phyloP scores from a whole-genome alignment of 1,284 basidiomycete genomes.

The Irpex sp. region DNA sequence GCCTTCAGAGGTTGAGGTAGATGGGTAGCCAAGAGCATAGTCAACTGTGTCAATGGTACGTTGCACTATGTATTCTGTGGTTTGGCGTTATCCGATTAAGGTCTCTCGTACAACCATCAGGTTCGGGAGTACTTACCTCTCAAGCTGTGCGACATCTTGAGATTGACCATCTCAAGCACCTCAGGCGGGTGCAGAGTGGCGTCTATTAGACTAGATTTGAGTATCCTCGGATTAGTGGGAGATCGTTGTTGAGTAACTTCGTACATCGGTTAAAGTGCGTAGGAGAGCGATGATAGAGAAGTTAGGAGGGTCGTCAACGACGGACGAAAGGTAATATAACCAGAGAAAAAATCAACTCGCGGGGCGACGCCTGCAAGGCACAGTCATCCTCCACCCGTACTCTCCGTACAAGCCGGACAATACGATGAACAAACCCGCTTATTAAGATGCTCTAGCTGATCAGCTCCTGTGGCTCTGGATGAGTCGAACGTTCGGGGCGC shows the following conservation, averaged over 20 bases:
- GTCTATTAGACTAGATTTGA: conserved; percentile 62
- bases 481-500: not conserved
- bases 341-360: too few species aligned
- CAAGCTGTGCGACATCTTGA: conserved; percentile 54
- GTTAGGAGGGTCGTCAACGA: not conserved
- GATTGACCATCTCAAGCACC: conserved; percentile 58
- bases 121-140: conserved; percentile 47
- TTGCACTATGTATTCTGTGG: conserved; percentile 63
- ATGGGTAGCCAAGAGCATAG: conserved; percentile 61
- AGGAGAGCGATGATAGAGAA: not conserved
- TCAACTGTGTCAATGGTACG: conserved; percentile 66
- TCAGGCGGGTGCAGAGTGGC: conserved; percentile 57
- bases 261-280: not conserved
- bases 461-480: not conserved
- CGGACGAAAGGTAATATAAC: too few species aligned
- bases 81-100: not conserved
- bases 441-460: not conserved
- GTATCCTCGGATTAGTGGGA: conserved; percentile 29
- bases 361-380: too few species aligned
- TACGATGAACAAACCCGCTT: not conserved
- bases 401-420: not conserved
- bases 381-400: too few species aligned
- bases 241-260: not conserved
- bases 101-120: too few species aligned
- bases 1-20: conserved; percentile 38